Base-by-base conservation (phyloP, 1,139 yeast genomes). In the Geotrichum histeridarum region DNA sequence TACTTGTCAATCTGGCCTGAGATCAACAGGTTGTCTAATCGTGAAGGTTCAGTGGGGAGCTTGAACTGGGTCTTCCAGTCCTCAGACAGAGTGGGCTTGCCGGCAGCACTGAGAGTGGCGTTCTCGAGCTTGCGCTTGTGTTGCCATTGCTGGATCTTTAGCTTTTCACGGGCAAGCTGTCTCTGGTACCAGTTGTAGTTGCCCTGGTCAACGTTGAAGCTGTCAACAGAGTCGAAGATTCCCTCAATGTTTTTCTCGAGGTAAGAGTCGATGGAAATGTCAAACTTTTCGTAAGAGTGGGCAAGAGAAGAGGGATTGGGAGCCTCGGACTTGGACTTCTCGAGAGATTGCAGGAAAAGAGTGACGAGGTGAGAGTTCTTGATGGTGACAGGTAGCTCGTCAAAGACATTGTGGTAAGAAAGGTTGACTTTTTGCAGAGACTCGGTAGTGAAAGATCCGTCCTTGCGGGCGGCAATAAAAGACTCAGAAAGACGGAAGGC, bases 171-270 rank as follows among this genome's bases (percentile, higher is more conserved):
- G 53, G 83, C 80, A 61, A 81, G 75, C 65, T 82, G 84, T 74
- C 95, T 82, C 73, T 86, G 95, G 62, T 70, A 71, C 74, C 83
- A 88, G 74, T 86, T 86, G 76, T 85, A 84, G 72, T 84, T 86
- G 63, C 86, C 84, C 69, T 86, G 88, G 67, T 86, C 94, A 66
- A 84, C 84, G 73, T 84, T 84, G 74, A 82, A 83, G 49, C 85
- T 83, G 69, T 89, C 95, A 47, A 86, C 80, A 53, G 89, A 82
- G 56, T 84, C 86, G 66, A 84, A 79, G 64, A 89, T 77, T 48
- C 81, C 80, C 67, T 87, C 95, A 60, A 85, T 79, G 63, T 77
- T 77, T 63, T 68, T 67, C 60, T 72, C 75, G 46, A 75, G 63
- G 59, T 71, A 72, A 39, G 73, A 65, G 65, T 77, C 75, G 59